Conservation (phyloP, 257 asterid species). For the Cruciata laevipes region DNA sequence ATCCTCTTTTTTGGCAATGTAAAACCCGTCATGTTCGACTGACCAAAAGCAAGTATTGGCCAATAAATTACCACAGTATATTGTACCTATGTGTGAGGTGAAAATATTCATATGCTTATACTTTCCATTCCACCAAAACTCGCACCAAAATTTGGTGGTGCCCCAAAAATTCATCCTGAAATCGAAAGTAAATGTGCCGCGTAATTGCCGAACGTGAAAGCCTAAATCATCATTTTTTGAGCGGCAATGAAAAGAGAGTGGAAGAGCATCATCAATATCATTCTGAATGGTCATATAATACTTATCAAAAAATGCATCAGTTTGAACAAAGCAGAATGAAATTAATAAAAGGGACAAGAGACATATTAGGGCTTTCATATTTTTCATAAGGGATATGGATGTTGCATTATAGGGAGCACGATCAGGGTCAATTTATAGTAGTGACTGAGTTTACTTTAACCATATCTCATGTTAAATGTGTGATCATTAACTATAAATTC, state of each 20-base stretch:
- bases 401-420: too few relatives aligned
- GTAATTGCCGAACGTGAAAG: not conserved
- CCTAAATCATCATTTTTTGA: not conserved
- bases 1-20: not conserved
- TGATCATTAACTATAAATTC: too few relatives aligned
- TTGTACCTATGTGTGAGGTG: not conserved
- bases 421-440: too few relatives aligned
- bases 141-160: not conserved
- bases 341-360: not conserved
- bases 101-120: not conserved
- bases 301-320: not conserved
- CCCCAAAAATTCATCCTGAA: not conserved
- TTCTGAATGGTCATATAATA: not conserved
- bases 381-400: too few relatives aligned
- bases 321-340: not conserved
- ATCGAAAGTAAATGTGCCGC: not conserved
- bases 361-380: too few relatives aligned
- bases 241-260: not conserved
- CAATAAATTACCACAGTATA: not conserved
- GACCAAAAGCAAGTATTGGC: not conserved
- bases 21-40: not conserved
- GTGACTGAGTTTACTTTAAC: too few relatives aligned
- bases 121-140: not conserved
- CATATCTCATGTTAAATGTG: too few relatives aligned
- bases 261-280: not conserved